A percentile compares a stretch with the other conserved stretches of the same genome.
These are phyloP conservation scores for Mucor saturninus DNA, from an alignment of 371 early-diverging fungal species.

Conservation along the genomic window DNA sequence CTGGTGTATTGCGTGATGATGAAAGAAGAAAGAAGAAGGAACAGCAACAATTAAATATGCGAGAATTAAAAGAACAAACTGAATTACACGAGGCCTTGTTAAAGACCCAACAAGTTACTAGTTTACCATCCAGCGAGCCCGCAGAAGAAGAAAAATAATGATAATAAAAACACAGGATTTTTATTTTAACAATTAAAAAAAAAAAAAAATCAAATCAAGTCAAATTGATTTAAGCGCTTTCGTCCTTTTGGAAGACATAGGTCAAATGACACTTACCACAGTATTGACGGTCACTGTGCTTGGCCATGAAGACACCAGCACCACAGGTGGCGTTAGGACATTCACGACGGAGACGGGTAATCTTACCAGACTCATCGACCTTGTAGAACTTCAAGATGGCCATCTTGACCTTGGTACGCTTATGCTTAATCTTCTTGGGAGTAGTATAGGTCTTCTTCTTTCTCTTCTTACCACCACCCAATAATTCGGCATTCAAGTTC, in stretches of 20 bases:
- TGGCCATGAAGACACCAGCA: slow-evolving; percentile 98
- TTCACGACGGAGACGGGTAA: slow-evolving; percentile 96
- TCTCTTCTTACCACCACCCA: slow-evolving; percentile 96
- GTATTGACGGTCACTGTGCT: slow-evolving; percentile 96
- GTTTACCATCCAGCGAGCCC: slow-evolving; percentile 41
- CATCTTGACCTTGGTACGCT: slow-evolving; percentile 97
- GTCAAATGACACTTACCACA: slow-evolving; percentile 75
- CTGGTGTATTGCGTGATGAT: slow-evolving; percentile 46
- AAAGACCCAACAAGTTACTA: slow-evolving; percentile 49
- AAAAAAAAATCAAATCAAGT: slow-evolving; percentile 3
- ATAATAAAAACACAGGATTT: background rate
- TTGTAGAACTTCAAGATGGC: slow-evolving; percentile 96
- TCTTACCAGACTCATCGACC: slow-evolving; percentile 94
- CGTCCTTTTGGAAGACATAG: slow-evolving; percentile 55
- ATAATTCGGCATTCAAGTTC: slow-evolving; percentile 70
- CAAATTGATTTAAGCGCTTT: slow-evolving; percentile 21
- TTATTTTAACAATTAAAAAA: slow-evolving; percentile 2
- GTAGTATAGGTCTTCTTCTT: slow-evolving; percentile 99
- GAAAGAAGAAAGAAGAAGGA: slow-evolving; percentile 44
- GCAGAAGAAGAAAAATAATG: slow-evolving; percentile 36
- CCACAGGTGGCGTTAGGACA: slow-evolving; percentile 94
- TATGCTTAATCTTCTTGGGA: slow-evolving; percentile 98
- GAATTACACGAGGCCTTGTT: slow-evolving; percentile 50
- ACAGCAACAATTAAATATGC: slow-evolving; percentile 48
- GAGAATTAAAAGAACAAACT: slow-evolving; percentile 51